Evolutionary conservation across 192 early-diverging fungal species (phyloP).

Genomic region (Coemansia sp.): DNA sequence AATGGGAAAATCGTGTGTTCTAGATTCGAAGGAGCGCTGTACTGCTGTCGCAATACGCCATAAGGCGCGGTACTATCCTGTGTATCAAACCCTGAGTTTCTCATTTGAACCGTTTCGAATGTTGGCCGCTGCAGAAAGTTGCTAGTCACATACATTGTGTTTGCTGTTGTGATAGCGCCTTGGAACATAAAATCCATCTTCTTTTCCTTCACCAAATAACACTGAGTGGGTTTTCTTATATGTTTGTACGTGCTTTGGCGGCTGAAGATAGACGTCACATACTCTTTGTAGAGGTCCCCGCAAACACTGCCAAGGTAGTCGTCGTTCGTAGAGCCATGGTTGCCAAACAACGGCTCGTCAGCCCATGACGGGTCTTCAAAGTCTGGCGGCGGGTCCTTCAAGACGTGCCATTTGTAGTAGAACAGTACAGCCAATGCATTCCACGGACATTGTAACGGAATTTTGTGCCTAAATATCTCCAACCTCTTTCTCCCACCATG

Average conservation of each 20-base stretch:
- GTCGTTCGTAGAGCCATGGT: slow-evolving; percentile 13
- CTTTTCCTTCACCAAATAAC: slow-evolving; percentile 6
- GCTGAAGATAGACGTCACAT: neutral
- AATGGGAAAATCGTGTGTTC: slow-evolving; percentile 40
- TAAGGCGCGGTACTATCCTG: neutral
- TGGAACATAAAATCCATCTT: neutral
- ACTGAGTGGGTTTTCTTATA: slow-evolving; percentile 8
- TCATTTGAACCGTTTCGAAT: slow-evolving; percentile 18
- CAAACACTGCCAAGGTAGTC: slow-evolving; percentile 24
- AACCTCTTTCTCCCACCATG: slow-evolving; percentile 3
- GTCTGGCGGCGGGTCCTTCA: slow-evolving; percentile 41
- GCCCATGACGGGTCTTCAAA: slow-evolving; percentile 38
- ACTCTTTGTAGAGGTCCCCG: slow-evolving; percentile 31
- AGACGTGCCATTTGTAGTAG: slow-evolving; percentile 49
- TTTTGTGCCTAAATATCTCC: slow-evolving; percentile 30
- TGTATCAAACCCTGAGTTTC: slow-evolving; percentile 24
- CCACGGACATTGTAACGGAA: slow-evolving; percentile 45
- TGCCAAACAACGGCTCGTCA: slow-evolving; percentile 34
- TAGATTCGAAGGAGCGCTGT: neutral
- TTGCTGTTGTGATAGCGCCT: slow-evolving; percentile 7
- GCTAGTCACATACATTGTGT: slow-evolving; percentile 21
- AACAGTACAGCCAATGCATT: slow-evolving; percentile 45
- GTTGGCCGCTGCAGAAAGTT: slow-evolving; percentile 17
- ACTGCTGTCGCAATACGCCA: slow-evolving; percentile 16
- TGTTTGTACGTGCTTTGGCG: slow-evolving; percentile 27